These are phyloP conservation scores for Secale cereale DNA, from an alignment of 176 grass and related monocot species.

Conservation along the genomic window DNA sequence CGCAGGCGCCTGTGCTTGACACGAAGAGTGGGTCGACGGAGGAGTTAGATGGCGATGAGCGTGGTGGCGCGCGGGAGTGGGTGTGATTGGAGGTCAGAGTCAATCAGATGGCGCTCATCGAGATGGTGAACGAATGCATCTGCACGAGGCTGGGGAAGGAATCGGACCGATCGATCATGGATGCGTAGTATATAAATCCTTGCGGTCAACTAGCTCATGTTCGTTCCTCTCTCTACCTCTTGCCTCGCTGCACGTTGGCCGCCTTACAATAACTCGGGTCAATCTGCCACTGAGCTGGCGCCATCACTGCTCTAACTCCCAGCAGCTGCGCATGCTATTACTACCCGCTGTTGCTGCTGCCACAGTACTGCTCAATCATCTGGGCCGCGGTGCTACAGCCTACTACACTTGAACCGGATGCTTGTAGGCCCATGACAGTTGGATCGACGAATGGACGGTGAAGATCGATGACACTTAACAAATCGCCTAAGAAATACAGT, in stretches of 20 bases:
- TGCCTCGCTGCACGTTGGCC: neutral
- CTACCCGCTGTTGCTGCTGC: neutral
- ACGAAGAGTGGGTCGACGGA: neutral
- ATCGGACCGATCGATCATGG: neutral
- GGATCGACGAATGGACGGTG: neutral
- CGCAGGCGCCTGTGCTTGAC: neutral
- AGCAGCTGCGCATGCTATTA: neutral
- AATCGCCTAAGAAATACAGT: no score
- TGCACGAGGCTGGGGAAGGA: conserved; percentile 3
- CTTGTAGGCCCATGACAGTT: neutral
- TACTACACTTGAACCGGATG: neutral
- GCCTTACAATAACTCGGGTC: conserved; percentile 38
- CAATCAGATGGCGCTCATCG: conserved; percentile 8
- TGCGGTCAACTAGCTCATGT: conserved; percentile 28
- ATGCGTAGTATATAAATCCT: conserved; percentile 20
- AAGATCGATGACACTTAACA: neutral
- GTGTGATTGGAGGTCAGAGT: neutral
- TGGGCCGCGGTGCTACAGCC: neutral
- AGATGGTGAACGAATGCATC: conserved; percentile 8
- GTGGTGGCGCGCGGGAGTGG: neutral
- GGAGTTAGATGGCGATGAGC: neutral
- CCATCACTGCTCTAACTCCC: conserved; percentile 38
- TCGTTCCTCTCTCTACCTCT: neutral
- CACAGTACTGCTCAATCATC: neutral
- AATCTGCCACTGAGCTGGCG: conserved; percentile 35